Evolutionary conservation across 2,329 filamentous ascomycete species (phyloP), one percentile per base, ranked within the genome.

Genomic region (Aspergillus udagawae): DNA sequence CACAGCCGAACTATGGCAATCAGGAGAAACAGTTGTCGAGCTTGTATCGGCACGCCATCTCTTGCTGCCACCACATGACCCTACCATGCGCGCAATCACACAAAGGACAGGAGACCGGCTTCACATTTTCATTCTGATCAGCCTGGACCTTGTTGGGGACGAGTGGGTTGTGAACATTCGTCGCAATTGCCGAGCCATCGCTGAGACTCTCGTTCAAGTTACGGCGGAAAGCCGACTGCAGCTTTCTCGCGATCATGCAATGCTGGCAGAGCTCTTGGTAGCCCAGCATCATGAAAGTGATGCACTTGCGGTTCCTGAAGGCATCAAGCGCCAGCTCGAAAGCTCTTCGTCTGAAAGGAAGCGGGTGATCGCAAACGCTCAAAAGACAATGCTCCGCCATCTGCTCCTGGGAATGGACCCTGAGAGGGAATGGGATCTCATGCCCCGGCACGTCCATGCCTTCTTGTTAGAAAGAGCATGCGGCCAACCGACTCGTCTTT

Each of bases 401-500:
- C 45, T 62, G 1, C 20, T 62, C 6, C 53, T 62, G 2, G 60
- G 60, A 3, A 52, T 62, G 32, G 57, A 62, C 9, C 57, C 52
- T 10, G 60, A 62, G 17, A 51, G 53, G 5, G 57, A 62, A 25
- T 62, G 60, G 60, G 60, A 62, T 28, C n/a, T 41, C 4, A 53
- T 62, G 2, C 60, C 60, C 1, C 10, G 29, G 35, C 23, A n/a
- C 1, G 53, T 58, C 0, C 35, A 58, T 4, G 52, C 53, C 3
- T 55, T 62, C 20, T 51, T 62, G 6, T 64, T 83, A 1, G 68
- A 71, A 42, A 73, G 80, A 53, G 80, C 75, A 58, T 62, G 76
- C 17, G 79, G 79, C 2, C 70, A 75, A 23, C 67, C 71, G 4
- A 73, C 71, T 52, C 65, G 68, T n/a, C 67, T 80, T 29, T 72